phyloP scores from a whole-genome alignment of 1,139 yeast genomes.

The Groenewaldozyma auringiensis region DNA sequence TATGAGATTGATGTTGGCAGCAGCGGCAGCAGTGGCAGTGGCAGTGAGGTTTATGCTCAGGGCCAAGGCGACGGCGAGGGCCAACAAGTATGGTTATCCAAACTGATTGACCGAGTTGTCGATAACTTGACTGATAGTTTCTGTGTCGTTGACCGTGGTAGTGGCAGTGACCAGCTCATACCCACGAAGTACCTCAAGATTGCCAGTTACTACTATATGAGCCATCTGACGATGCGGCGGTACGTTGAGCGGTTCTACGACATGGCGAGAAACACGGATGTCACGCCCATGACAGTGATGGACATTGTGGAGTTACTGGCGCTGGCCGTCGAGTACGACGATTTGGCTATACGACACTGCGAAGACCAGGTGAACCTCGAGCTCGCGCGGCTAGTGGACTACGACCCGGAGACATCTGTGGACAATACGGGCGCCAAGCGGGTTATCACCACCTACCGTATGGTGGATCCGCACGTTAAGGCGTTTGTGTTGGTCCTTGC shows the following conservation, averaged over 20 bases:
- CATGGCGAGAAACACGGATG: slow-evolving; percentile 47
- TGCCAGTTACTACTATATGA: slow-evolving; percentile 85
- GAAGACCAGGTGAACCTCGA: slow-evolving; percentile 90
- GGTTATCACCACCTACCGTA: slow-evolving; percentile 56
- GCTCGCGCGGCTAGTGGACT: slow-evolving; percentile 47
- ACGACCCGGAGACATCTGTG: background rate
- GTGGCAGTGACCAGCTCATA: slow-evolving; percentile 36
- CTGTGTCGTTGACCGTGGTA: slow-evolving; percentile 54
- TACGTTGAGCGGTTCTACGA: slow-evolving; percentile 46
- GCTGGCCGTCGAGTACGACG: slow-evolving; percentile 84
- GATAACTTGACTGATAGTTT: slow-evolving; percentile 61
- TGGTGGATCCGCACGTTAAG: slow-evolving; percentile 96
- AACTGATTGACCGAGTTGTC: slow-evolving; percentile 63
- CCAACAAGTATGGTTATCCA: slow-evolving; percentile 46
- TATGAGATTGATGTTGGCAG: slow-evolving; percentile 85
- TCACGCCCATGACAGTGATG: slow-evolving; percentile 32
- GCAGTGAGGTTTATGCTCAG: slow-evolving; percentile 13
- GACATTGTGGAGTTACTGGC: slow-evolving; percentile 67
- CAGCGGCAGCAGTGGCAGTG: slow-evolving; percentile 36
- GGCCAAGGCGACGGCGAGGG: slow-evolving; percentile 10
- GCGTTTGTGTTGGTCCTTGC: slow-evolving; percentile 83
- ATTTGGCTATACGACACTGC: slow-evolving; percentile 88
- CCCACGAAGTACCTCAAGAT: slow-evolving; percentile 82
- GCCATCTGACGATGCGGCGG: slow-evolving; percentile 79
- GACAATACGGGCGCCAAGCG: background rate